Conservation (phyloP, 2,329 filamentous ascomycete species). For the Ophiobolus disseminans region DNA sequence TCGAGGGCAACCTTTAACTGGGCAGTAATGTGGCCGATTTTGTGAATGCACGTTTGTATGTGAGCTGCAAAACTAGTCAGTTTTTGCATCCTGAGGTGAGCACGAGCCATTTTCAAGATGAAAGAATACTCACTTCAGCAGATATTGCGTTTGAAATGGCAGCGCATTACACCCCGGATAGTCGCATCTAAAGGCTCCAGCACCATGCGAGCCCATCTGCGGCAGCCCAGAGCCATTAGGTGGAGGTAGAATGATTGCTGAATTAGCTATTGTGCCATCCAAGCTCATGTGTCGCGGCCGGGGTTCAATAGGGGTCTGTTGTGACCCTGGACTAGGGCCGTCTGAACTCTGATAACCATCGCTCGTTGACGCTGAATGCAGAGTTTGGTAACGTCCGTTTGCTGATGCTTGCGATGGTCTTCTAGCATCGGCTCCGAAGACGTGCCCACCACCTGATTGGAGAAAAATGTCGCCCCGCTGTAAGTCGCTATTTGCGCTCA, state of each 20-base stretch:
- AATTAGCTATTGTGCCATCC: constrained; percentile 33
- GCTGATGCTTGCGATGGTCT: constrained; percentile 49
- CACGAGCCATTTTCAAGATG: neutral
- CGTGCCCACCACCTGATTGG: constrained; percentile 35
- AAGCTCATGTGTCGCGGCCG: constrained; percentile 39
- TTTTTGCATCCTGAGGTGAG: neutral
- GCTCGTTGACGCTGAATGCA: constrained; percentile 40
- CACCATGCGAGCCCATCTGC: constrained; percentile 36
- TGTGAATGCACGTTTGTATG: constrained; percentile 74
- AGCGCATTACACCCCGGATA: constrained; percentile 71
- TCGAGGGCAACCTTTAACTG: constrained; percentile 63
- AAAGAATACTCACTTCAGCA: constrained; percentile 67
- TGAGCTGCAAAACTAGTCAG: constrained; percentile 56
- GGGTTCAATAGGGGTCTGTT: constrained; percentile 37
- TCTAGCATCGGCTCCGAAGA: constrained; percentile 36
- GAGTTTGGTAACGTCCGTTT: constrained; percentile 40
- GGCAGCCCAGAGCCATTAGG: constrained; percentile 40
- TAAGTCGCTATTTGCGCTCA: constrained; percentile 37
- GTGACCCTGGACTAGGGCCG: constrained; percentile 40
- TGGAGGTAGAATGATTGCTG: constrained; percentile 38
- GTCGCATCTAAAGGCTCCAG: constrained; percentile 59
- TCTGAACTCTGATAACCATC: constrained; percentile 49
- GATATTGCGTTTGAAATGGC: constrained; percentile 78
- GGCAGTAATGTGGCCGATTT: constrained; percentile 69
- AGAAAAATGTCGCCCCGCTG: constrained; percentile 41